Evolutionary conservation across 768 basidiomycete genomes (phyloP), one percentile per base, ranked within the genome.

Genomic region (Pilatotrama ljubarskyi): DNA sequence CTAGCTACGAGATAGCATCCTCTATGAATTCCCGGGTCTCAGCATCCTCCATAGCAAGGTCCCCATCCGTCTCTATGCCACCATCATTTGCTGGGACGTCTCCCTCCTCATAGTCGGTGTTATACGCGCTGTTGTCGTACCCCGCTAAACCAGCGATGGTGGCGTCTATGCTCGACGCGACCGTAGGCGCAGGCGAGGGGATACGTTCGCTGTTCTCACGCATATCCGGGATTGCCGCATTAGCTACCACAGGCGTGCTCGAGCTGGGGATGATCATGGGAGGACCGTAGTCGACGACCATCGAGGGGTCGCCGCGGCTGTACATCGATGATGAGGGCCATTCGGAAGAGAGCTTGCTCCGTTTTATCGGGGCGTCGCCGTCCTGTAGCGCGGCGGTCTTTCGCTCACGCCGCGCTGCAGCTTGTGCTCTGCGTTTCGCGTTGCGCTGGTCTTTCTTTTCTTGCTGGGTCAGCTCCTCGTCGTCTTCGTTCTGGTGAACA

Each of bases 181-280:
- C 75, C 3, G 83, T 84, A 18, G 79, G 81, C 26, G 81, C 80
- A 32, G 83, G 83, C 0, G 84, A 84, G 58, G 77, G 68, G 4
- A 74, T 69, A 44, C 76, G 74, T 55, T 78, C 75, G 52, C 57
- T 59, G 47, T 48, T 57, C 48, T 61, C 60, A 25, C 55, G 55
- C 56, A 60, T 40, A 46, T 60, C 59, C 17, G 59, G 59, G 25
- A 52, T 60, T 26, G 26, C 14, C 29, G 37, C 50, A 2, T 59
- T 51, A 6, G 41, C n/a, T 7, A 37, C 8, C 9, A 41, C 17
- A 22, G 43, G 35, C 35, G 37, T 32, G 26, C 47, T 35, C 18
- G 32, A 13, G 25, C 46, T 42, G 5, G 59, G 59, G 18, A 61
- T 54, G 54, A 51, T 22, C 59, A 61, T 51, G 35, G 59, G 59